A percentile compares a stretch with the other conserved stretches of the same genome.
phyloP scores from a whole-genome alignment of 441 rosid species.

The Pelargonium fulgidum region DNA sequence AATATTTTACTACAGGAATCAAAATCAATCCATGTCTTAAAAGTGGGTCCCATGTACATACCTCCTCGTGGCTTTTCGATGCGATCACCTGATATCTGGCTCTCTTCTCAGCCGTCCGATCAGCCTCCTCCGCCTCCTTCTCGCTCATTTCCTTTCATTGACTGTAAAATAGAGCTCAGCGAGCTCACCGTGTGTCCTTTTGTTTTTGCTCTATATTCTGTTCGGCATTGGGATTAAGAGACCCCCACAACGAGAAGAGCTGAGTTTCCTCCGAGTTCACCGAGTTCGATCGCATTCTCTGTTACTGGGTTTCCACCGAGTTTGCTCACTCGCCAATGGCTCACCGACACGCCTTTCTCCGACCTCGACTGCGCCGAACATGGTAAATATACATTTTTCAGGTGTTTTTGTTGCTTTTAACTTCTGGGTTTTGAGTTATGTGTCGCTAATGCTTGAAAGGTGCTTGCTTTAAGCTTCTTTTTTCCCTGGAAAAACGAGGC shows the following conservation, averaged over 20 bases:
- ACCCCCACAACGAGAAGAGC: constrained; percentile 6
- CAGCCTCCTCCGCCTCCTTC: constrained; percentile 5
- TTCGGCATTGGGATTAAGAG: constrained; percentile 19
- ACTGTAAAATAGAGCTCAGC: no score
- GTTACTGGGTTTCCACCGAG: background rate
- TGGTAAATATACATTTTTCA: no score
- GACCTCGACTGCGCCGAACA: no score
- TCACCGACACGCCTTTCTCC: constrained; percentile 27
- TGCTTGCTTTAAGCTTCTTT: background rate
- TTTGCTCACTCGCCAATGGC: background rate
- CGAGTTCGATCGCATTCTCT: background rate
- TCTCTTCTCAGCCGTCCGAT: constrained; percentile 35
- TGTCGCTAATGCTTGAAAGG: background rate
- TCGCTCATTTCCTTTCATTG: no score
- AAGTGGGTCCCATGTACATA: constrained; percentile 24
- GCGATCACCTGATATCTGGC: constrained; percentile 18
- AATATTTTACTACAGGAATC: background rate
- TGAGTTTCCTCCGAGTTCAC: no score
- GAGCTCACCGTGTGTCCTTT: background rate
- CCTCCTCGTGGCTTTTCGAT: constrained; percentile 22
- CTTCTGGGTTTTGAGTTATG: background rate
- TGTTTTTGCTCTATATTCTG: constrained; percentile 15
- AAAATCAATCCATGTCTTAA: background rate
- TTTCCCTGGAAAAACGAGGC: background rate
- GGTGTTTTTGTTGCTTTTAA: background rate